phyloP scores from a whole-genome alignment of 129 eudicot species.

The Flaveria bidentis region DNA sequence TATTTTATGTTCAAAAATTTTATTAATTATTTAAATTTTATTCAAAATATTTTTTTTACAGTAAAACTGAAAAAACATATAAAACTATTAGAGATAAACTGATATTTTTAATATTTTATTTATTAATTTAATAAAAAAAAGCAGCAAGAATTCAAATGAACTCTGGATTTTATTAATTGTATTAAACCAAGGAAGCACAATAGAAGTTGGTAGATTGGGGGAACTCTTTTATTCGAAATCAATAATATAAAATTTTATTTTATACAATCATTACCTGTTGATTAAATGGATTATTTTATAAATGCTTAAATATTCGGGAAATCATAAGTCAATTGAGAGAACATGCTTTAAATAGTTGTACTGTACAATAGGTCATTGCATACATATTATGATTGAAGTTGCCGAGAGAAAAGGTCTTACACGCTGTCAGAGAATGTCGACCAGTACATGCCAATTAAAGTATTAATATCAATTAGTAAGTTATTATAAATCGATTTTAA shows the following conservation, averaged over 20 bases:
- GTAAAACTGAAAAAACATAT: too few relatives aligned
- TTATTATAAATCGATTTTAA: background rate
- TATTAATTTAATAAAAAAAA: too few relatives aligned
- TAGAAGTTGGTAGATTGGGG: conserved; percentile 44
- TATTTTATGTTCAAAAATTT: too few relatives aligned
- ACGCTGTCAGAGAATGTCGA: conserved; percentile 57
- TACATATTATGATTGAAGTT: conserved; percentile 24
- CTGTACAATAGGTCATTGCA: conserved; percentile 9
- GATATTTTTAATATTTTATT: too few relatives aligned
- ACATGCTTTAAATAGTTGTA: conserved; percentile 25
- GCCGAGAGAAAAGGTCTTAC: conserved; percentile 24
- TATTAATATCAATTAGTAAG: conserved; percentile 23
- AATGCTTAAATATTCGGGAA: conserved; percentile 26
- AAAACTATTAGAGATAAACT: too few relatives aligned
- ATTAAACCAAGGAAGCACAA: background rate
- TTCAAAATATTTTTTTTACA: too few relatives aligned
- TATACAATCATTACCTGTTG: conserved; percentile 39
- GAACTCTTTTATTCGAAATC: conserved; percentile 13
- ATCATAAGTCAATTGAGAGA: conserved; percentile 23
- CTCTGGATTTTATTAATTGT: background rate
- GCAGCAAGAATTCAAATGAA: too few relatives aligned
- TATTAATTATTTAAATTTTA: too few relatives aligned
- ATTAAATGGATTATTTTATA: conserved; percentile 26
- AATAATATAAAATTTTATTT: conserved; percentile 7
- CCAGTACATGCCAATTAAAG: conserved; percentile 33